These are phyloP conservation scores for Entoloma clypeatum DNA, from an alignment of 1,284 basidiomycete genomes.

Conservation along the genomic window DNA sequence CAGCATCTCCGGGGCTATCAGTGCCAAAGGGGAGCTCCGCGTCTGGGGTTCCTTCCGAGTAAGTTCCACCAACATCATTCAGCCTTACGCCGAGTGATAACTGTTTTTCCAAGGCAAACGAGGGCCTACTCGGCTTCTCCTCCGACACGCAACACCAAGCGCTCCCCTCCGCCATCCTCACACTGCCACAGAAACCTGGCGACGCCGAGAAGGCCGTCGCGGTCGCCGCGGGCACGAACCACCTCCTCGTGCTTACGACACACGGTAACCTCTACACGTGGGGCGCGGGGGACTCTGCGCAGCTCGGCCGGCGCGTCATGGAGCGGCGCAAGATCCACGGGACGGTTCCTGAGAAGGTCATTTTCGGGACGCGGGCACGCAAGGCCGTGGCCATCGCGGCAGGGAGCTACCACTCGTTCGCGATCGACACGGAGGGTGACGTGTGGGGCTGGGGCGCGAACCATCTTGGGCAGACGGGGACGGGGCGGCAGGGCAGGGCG, in stretches of 20 bases:
- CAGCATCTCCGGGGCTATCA: conserved; percentile 68
- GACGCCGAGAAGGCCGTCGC: conserved; percentile 57
- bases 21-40: conserved; percentile 61
- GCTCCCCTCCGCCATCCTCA: conserved; percentile 53
- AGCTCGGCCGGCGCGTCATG: conserved; percentile 71
- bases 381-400: conserved; percentile 66
- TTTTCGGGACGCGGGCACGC: conserved; percentile 51
- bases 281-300: conserved; percentile 74
- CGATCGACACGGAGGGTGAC: conserved; percentile 64
- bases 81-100: conserved; percentile 3
- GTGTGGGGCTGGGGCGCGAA: conserved; percentile 86
- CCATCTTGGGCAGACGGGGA: conserved; percentile 31
- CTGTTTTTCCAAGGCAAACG: conserved; percentile 40
- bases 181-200: conserved; percentile 37
- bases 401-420: conserved; percentile 75
- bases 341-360: conserved; percentile 63
- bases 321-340: conserved; percentile 69
- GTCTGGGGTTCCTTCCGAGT: conserved; percentile 85
- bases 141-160: conserved; percentile 44
- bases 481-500: conserved; percentile 28
- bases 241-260: conserved; percentile 72
- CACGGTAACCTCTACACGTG: conserved; percentile 72
- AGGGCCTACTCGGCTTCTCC: conserved; percentile 76
- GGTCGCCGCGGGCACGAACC: conserved; percentile 71
- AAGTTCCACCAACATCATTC: conserved; percentile 26